Conservation (phyloP, 352 stramenopile species). For the Pythium vanterpoolii region DNA sequence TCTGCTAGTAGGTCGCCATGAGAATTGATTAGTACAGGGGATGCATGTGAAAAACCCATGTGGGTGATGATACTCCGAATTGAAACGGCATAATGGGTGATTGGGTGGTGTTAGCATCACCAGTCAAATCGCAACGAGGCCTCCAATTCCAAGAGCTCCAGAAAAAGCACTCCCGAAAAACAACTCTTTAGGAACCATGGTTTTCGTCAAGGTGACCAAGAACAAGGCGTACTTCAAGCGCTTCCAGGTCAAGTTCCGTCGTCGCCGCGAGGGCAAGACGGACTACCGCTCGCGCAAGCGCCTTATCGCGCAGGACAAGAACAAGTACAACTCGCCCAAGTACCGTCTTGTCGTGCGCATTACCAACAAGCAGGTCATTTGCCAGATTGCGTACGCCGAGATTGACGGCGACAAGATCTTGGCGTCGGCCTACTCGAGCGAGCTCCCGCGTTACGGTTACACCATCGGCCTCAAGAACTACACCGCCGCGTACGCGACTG, state of each 20-base stretch:
- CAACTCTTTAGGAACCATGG: constrained; percentile 70
- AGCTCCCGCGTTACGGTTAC: constrained; percentile 96
- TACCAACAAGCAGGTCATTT: constrained; percentile 97
- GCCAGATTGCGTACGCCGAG: constrained; percentile 98
- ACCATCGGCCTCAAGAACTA: constrained; percentile 99
- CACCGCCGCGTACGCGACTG: constrained; percentile 97
- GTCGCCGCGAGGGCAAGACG: constrained; percentile 98
- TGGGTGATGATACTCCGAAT: neutral
- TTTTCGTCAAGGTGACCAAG: constrained; percentile 99
- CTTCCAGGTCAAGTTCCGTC: constrained; percentile 99
- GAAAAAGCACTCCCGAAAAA: constrained; percentile 52
- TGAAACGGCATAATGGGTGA: too few species aligned
- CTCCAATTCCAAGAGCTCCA: neutral
- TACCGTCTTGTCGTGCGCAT: constrained; percentile 95
- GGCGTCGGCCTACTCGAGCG: constrained; percentile 91
- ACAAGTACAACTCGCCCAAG: constrained; percentile 99
- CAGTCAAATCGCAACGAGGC: constrained; percentile 20
- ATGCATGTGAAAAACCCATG: neutral
- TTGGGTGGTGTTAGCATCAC: constrained; percentile 17
- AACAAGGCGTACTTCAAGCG: constrained; percentile 99
- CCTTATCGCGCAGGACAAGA: constrained; percentile 99
- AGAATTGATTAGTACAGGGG: neutral
- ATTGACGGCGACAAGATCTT: constrained; percentile 99
- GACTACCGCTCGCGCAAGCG: constrained; percentile 99
- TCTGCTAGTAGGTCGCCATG: constrained; percentile 1